Evolutionary conservation across 2,329 filamentous ascomycete species (phyloP).

Genomic region (Talaromyces sp.): DNA sequence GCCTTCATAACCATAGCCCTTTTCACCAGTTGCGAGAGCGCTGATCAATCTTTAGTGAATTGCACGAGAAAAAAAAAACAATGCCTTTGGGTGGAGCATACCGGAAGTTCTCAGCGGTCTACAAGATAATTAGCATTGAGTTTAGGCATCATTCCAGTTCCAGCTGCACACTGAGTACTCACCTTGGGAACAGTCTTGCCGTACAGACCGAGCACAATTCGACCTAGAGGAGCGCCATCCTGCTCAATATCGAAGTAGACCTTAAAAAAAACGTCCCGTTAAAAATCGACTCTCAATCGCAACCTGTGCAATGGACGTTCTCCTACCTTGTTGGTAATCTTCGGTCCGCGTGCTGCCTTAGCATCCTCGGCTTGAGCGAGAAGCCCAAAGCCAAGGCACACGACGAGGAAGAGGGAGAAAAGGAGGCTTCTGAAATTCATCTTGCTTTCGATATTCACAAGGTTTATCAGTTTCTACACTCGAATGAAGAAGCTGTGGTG

Average conservation of each 20-base stretch:
- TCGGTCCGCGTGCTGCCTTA: constrained; percentile 64
- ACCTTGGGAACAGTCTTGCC: constrained; percentile 63
- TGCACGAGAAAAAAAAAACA: not conserved
- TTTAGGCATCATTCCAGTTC: not conserved
- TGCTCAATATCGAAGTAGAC: constrained; percentile 63
- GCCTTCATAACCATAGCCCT: constrained; percentile 62
- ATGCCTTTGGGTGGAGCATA: constrained; percentile 20
- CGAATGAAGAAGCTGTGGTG: not conserved
- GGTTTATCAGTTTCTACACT: not conserved
- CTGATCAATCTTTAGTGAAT: constrained; percentile 16
- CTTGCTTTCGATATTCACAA: constrained; percentile 14
- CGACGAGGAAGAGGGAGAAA: constrained; percentile 66
- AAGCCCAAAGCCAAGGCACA: constrained; percentile 61
- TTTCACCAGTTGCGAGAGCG: constrained; percentile 60
- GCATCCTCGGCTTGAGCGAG: constrained; percentile 68
- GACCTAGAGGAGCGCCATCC: constrained; percentile 55
- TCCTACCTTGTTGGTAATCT: constrained; percentile 82
- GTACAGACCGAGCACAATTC: constrained; percentile 60
- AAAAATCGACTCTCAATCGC: not conserved
- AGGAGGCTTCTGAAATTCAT: constrained; percentile 32
- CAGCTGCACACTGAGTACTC: constrained; percentile 7
- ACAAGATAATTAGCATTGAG: constrained; percentile 1
- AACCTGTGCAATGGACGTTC: not conserved
- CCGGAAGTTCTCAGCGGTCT: constrained; percentile 63
- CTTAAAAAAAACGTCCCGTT: constrained; percentile 22